These are phyloP conservation scores for Colletotrichum incanum DNA, from an alignment of 2,329 filamentous ascomycete genomes.

Conservation along the genomic window DNA sequence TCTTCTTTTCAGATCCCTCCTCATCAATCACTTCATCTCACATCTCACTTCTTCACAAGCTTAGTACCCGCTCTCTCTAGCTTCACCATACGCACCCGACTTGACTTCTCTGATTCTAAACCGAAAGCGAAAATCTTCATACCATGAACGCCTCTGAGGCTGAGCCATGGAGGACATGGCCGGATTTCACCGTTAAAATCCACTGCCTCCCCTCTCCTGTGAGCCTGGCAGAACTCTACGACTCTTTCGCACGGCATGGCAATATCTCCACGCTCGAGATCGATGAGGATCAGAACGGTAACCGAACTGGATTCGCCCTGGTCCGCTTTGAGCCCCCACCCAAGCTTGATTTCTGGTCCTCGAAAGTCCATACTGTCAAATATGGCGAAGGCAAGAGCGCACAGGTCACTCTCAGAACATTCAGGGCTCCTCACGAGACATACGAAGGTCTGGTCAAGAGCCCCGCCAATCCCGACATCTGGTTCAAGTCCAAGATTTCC, in stretches of 20 bases:
- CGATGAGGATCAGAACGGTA: conserved; percentile 59
- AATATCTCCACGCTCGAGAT: conserved; percentile 71
- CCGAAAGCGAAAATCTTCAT: neutral
- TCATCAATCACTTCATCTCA: neutral
- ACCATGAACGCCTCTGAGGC: neutral
- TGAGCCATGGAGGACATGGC: conserved; percentile 53
- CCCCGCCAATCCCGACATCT: conserved; percentile 50
- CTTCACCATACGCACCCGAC: neutral
- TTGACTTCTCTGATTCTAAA: neutral
- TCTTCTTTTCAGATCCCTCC: neutral
- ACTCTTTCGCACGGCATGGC: conserved; percentile 67
- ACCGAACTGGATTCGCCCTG: conserved; percentile 58
- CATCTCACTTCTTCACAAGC: neutral
- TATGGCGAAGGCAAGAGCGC: conserved; percentile 12
- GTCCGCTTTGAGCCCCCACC: conserved; percentile 74
- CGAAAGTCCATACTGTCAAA: conserved; percentile 48
- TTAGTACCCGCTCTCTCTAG: no score
- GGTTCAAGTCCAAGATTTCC: conserved; percentile 55
- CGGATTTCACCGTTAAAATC: conserved; percentile 47
- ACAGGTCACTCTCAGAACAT: conserved; percentile 4
- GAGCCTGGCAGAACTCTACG: conserved; percentile 63
- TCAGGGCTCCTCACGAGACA: conserved; percentile 2
- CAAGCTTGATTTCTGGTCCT: conserved; percentile 65
- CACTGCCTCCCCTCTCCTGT: conserved; percentile 45
- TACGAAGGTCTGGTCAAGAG: conserved; percentile 46